Percentiles rank a stretch among this genome's conserved stretches.
Conservation (phyloP, 768 basidiomycete species). For the Boletus bicolor region DNA sequence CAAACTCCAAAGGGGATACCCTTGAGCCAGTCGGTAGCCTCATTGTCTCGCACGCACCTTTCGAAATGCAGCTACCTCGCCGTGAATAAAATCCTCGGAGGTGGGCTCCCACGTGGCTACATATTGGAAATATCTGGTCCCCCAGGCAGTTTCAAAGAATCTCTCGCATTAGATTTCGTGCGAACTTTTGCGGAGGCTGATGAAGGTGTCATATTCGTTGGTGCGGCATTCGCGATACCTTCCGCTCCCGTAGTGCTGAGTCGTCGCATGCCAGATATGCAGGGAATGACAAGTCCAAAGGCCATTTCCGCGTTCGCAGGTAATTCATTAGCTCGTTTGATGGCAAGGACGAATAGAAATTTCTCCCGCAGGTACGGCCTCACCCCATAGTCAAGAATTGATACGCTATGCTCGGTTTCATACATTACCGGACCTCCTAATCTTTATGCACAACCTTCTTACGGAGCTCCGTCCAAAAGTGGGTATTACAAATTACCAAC, state of each 20-base stretch:
- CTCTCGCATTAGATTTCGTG: constrained; percentile 48
- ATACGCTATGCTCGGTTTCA: constrained; percentile 35
- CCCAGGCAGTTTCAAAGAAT: constrained; percentile 67
- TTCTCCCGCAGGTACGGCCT: constrained; percentile 42
- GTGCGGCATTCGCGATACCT: constrained; percentile 35
- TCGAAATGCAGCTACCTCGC: constrained; percentile 37
- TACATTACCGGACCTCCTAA: constrained; percentile 51
- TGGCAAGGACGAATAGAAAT: constrained; percentile 2
- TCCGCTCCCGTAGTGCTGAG: constrained; percentile 1
- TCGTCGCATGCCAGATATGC: constrained; percentile 39
- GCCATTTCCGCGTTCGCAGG: constrained; percentile 32
- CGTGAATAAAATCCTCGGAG: constrained; percentile 58
- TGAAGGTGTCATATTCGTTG: constrained; percentile 61
- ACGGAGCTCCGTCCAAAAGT: constrained; percentile 51
- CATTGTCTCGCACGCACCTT: constrained; percentile 26
- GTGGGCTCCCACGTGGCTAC: constrained; percentile 59
- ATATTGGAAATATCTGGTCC: constrained; percentile 76
- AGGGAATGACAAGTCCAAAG: constrained; percentile 43
- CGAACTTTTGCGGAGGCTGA: constrained; percentile 44
- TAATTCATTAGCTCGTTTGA: constrained; percentile 16
- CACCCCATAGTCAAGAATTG: constrained; percentile 24
- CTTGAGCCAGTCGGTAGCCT: constrained; percentile 58
- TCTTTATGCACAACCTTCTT: constrained; percentile 55
- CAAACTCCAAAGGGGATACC: constrained; percentile 32
- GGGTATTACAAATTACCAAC: constrained; percentile 18